Evolutionary conservation across 2,329 filamentous ascomycete genomes (phyloP), one percentile per base, ranked within the genome.

Genomic region (Arthrobotrys sinensis): DNA sequence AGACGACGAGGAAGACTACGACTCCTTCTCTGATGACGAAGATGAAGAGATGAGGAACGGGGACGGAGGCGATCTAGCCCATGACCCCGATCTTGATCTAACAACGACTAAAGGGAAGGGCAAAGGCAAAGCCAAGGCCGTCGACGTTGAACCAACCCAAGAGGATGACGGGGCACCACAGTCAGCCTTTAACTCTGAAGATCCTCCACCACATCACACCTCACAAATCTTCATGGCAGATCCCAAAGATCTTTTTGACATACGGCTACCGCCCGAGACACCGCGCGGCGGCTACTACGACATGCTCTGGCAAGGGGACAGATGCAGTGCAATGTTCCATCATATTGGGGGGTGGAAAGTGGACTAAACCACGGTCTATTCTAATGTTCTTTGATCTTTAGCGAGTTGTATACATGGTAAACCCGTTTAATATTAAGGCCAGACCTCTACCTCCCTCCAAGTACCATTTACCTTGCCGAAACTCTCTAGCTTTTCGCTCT

Each of bases 241-340:
- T 43, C 75, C 67, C 6, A 38, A 64, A 14, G 53, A 78, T 64
- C 40, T 72, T 24, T 78, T 78, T 32, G 75, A 78, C 40, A 78
- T 78, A 38, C 34, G 38, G 2, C 36, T 78, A 14, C 75, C 75
- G 3, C 75, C 75, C 3, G 75, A 78, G 62, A 78, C 75, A 3
- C 32, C 75, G 3, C 50, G 75, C 40, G 75, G 75, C 36, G 75
- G 75, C 1, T 78, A 78, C 53, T 78, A 78, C 46, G 75, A 78
- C n/a, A 78, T 78, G 75, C 67, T 78, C 21, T 78, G 75, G 75
- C 75, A 78, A 40, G 75, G 75, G 3, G 75, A 78, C 38, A 78
- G 72, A 34, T 78, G 75, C 38, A 78, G 62, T 12, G 60, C 32
- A 11, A 78, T 78, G 75, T 78, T 78, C 24, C 75, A 78, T 24